Conservation (phyloP, 768 basidiomycete species). For the Rubroboletus pulcherrimus region DNA sequence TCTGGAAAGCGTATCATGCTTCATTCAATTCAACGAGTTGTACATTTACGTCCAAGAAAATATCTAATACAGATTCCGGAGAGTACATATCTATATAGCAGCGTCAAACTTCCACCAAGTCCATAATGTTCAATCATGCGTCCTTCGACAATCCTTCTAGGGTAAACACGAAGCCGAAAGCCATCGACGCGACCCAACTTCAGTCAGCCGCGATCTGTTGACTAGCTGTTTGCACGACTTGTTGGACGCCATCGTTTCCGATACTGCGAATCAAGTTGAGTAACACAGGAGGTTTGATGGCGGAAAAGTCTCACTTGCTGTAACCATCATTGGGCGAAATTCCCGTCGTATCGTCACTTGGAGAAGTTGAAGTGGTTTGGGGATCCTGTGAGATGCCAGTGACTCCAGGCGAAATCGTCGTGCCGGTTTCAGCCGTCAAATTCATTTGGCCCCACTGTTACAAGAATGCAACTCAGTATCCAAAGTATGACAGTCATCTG, state of each 20-base stretch:
- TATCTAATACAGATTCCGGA: neutral
- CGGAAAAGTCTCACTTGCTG: conserved; percentile 28
- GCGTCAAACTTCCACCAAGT: neutral
- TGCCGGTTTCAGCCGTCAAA: conserved; percentile 45
- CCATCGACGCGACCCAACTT: neutral
- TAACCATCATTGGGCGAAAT: conserved; percentile 69
- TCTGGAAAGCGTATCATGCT: neutral
- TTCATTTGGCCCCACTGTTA: conserved; percentile 53
- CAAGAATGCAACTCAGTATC: conserved; percentile 9
- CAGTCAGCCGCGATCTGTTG: conserved; percentile 35
- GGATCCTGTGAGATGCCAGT: conserved; percentile 28
- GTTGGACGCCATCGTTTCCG: conserved; percentile 29
- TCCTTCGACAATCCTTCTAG: neutral
- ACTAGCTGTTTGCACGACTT: conserved; percentile 29
- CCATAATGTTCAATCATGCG: neutral
- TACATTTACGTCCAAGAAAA: neutral
- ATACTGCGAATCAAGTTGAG: conserved; percentile 23
- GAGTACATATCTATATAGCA: neutral
- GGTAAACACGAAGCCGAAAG: neutral
- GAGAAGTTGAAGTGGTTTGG: conserved; percentile 32
- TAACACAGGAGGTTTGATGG: neutral
- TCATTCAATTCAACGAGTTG: neutral
- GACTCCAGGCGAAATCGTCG: conserved; percentile 36
- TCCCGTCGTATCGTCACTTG: conserved; percentile 37
- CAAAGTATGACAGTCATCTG: neutral